Percentiles rank a stretch among this genome's conserved stretches.
Evolutionary conservation across 2,329 filamentous ascomycete species (phyloP).

Genomic region (Fusarium falciforme): DNA sequence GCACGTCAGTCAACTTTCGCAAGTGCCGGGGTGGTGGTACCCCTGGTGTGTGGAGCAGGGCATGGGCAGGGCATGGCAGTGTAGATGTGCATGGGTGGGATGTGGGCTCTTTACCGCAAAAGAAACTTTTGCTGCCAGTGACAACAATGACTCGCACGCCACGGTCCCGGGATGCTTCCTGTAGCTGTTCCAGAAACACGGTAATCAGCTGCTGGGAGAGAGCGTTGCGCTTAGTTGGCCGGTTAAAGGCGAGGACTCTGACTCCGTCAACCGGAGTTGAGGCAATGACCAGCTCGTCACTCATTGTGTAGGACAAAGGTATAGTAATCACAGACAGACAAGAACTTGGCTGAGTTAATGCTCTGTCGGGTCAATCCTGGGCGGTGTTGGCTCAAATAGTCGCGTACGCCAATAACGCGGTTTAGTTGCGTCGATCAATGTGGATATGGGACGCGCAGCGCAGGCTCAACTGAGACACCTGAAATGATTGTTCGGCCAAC

Average conservation of each 20-base stretch:
- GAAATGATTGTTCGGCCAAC: not conserved
- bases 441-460: conserved; percentile 1
- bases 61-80: not conserved
- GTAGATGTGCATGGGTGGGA: not conserved
- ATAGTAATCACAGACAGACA: not conserved
- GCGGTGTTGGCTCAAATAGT: conserved; percentile 31
- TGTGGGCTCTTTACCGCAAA: conserved; percentile 47
- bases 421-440: conserved; percentile 26
- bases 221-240: conserved; percentile 68
- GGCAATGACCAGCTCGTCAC: conserved; percentile 37
- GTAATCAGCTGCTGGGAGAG: conserved; percentile 63
- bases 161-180: conserved; percentile 38
- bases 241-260: conserved; percentile 62
- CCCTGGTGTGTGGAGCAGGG: not conserved
- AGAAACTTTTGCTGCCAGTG: conserved; percentile 51
- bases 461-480: conserved; percentile 40
- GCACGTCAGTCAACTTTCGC: conserved; percentile 11
- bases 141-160: conserved; percentile 52
- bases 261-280: conserved; percentile 50
- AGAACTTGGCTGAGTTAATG: not conserved
- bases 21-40: conserved; percentile 21
- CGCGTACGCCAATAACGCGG: conserved; percentile 25
- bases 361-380: not conserved
- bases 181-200: conserved; percentile 52
- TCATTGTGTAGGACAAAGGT: conserved; percentile 11